Base-by-base conservation (phyloP, 2,329 filamentous ascomycete species). In the Pseudogymnoascus verrucosus region DNA sequence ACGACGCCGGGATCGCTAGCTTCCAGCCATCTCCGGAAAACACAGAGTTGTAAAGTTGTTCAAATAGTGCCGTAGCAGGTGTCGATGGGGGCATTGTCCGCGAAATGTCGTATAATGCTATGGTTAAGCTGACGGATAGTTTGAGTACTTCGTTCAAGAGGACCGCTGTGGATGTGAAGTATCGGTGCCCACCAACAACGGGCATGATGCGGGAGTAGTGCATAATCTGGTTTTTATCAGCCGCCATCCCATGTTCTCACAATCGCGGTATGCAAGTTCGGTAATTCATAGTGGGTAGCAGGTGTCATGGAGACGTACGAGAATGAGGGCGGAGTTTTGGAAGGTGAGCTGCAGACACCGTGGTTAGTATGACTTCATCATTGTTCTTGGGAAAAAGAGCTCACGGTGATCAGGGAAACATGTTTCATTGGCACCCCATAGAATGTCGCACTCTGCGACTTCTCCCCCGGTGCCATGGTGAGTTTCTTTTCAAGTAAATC, bases 141-240 rank as follows among this genome's bases (percentile, higher is more conserved):
- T 98, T 98, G 70, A 97, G 84, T 57, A 96, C 83, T 77, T 99
- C 95, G 75, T 93, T 95, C 67, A 98, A 82, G 74, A 98, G 91
- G 63, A 99, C 91, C 47, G 93, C 93, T 8, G 95, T 98, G 44
- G 93, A 97, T 40, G 93, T 88, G 70, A 95, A 91, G 76, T 97
- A 98, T 74, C 93, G 88, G 72, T 93, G 90, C 68, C 91, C 90
- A 73, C 88, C 87, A 8, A 84, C 81, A 8, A 87, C 82, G n/a
- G 92, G 89, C 93, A 97, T 97, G 65, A 96, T 87, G 68, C 93
- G 86, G 31, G 93, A 96, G 76, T 98, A 96, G 78, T 97, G 93
- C 82, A 96, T 89, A 63, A 97, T 83, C 90, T 93, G 72, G 28
- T 23, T 60, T 34, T 12, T 37, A 26, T 62, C 40, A 21, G 19